Conservation (phyloP, 306 rosid genomes). For the Citrullus mucosospermus region DNA sequence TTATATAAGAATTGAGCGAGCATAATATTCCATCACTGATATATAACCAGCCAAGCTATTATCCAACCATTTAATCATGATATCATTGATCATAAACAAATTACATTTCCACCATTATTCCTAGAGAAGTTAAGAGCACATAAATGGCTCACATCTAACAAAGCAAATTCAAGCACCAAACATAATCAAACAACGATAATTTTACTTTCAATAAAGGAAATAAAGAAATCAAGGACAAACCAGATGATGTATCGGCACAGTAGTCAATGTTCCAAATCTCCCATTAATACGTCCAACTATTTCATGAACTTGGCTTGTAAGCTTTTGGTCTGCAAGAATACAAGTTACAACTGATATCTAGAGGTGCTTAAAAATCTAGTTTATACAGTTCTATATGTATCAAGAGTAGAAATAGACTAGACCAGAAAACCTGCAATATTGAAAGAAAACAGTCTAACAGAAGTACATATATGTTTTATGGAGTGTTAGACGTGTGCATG, state of each 20-base stretch:
- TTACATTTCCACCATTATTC: background rate
- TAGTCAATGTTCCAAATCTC: constrained; percentile 59
- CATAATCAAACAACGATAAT: background rate
- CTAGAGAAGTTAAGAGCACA: background rate
- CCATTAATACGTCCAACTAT: constrained; percentile 93
- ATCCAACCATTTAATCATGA: background rate
- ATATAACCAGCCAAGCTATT: background rate
- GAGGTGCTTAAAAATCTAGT: background rate
- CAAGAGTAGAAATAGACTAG: background rate
- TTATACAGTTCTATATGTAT: background rate
- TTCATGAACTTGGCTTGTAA: constrained; percentile 94
- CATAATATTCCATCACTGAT: background rate
- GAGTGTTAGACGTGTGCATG: background rate
- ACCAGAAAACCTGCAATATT: background rate
- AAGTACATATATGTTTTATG: background rate
- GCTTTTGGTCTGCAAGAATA: constrained; percentile 71
- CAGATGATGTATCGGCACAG: constrained; percentile 94
- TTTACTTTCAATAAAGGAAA: background rate
- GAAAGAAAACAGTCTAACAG: background rate
- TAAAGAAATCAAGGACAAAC: constrained; percentile 22
- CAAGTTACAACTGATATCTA: constrained; percentile 13
- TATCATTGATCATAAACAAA: background rate
- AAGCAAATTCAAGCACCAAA: background rate
- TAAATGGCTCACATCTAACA: background rate
- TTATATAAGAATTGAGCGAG: background rate